These are phyloP conservation scores for Ulota crispa DNA, from an alignment of 225 moss, liverwort and hornwort species.

Conservation along the genomic window DNA sequence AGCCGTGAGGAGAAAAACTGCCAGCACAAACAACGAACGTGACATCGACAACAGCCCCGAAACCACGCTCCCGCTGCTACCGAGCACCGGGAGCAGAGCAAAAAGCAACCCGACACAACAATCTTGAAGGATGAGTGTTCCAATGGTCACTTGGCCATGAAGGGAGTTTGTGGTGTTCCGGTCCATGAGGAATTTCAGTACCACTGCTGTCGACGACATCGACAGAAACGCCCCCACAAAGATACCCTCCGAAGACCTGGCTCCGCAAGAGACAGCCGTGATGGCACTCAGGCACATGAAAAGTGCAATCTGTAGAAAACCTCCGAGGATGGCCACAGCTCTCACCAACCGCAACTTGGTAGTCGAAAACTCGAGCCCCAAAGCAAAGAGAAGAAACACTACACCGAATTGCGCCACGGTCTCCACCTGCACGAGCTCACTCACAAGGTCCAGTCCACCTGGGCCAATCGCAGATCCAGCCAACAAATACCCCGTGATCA, in stretches of 20 bases:
- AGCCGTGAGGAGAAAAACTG: constrained; percentile 64
- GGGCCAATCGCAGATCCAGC: constrained; percentile 99
- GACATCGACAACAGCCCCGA: constrained; percentile 86
- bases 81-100: constrained; percentile 93
- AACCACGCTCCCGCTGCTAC: constrained; percentile 77
- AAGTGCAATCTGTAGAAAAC: constrained; percentile 81
- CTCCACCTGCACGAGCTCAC: constrained; percentile 98
- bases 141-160: constrained; percentile 94
- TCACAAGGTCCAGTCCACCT: constrained; percentile 93
- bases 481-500: constrained; percentile 93
- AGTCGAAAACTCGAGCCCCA: constrained; percentile 93
- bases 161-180: constrained; percentile 73
- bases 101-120: constrained; percentile 95
- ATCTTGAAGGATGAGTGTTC: constrained; percentile 96
- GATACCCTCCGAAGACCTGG: constrained; percentile 84
- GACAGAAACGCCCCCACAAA: constrained; percentile 98
- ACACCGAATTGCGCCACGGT: constrained; percentile 98
- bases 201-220: constrained; percentile 99
- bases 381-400: constrained; percentile 87
- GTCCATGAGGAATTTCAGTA: constrained; percentile 95
- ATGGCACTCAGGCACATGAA: constrained; percentile 98
- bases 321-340: constrained; percentile 85
- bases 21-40: constrained; percentile 75
- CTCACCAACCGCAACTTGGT: constrained; percentile 88
- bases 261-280: constrained; percentile 84